Base-by-base conservation (phyloP, 108 stramenopile genomes). In the Skeletonema marinoi region DNA sequence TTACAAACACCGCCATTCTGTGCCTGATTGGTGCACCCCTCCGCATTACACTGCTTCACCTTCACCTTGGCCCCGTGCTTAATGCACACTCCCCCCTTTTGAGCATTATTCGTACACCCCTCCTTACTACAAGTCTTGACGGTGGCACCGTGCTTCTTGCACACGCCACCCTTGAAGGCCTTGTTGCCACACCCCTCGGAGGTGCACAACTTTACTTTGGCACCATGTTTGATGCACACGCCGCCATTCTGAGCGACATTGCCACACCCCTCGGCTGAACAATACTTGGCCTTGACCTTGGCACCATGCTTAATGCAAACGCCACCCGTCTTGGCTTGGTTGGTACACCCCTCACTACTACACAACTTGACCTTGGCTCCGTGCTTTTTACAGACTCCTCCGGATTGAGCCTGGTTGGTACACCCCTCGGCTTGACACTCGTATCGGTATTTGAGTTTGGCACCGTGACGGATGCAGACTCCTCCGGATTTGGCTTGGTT, bases 11-110 rank as follows among this genome's bases (percentile, higher is more conserved):
- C 73, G 4, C 62, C 73, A 60, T 61, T 46, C 73, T 74, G 60
- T 0, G 65, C 44, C 16, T 74, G 73, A 39, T 58, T 74, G n/a
- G 51, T 74, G 30, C 73, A 74, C 33, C 73, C 73, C 48, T 74
- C 65, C 4, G 14, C 19, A 31, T 17, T 21, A 5, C 60, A 61
- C 60, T 31, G 31, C 32, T 61, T 35, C 60, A 35, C 35, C 60
- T 61, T 61, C 35, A 61, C 60, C 5, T 61, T 61, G 2, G 44
- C 44, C 11, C 44, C 44, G 6, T 61, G 60, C 35, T 61, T 61
- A 33, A 33, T 35, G 60, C 60, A 61, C 60, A 61, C 31, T 61
- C 60, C 60, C 12, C 60, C 60, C 35, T 61, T 61, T 12, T 61
- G 60, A 31, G 31, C 60, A 31, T 35, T 33, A 14, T 33, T 31